Conservation (phyloP, 345 rosid genomes). For the Anacardium occidentale region DNA sequence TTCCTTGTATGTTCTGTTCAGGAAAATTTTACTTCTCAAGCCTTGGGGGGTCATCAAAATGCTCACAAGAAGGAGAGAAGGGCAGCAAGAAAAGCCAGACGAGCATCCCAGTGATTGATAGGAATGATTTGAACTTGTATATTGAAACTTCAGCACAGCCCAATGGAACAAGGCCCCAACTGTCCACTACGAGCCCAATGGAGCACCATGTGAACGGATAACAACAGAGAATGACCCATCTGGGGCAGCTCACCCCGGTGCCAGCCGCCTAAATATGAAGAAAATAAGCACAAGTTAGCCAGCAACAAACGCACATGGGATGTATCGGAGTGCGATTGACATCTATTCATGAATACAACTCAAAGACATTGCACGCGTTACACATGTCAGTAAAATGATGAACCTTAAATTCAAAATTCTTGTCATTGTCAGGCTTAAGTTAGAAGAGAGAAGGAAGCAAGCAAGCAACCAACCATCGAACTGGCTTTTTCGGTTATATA, state of each 20-base stretch:
- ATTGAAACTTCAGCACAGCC: neutral
- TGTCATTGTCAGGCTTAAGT: neutral
- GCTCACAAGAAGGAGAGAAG: no score
- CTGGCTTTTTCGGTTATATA: neutral
- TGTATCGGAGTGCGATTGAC: neutral
- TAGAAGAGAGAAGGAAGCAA: no score
- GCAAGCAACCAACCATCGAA: no score
- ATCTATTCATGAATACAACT: neutral
- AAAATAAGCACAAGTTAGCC: neutral
- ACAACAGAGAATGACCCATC: neutral
- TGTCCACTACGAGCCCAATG: neutral
- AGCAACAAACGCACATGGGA: constrained; percentile 3
- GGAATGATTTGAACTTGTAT: neutral
- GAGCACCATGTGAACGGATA: neutral
- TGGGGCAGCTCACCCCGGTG: neutral
- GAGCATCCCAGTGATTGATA: no score
- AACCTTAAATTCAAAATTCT: neutral
- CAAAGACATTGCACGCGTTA: neutral
- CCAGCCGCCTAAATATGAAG: neutral
- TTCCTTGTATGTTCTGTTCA: constrained; percentile 77
- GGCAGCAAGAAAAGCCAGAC: constrained; percentile 69
- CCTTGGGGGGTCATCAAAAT: constrained; percentile 92
- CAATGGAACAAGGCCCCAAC: neutral
- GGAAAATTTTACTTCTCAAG: constrained; percentile 85
- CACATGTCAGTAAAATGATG: neutral